Evolutionary conservation across 768 basidiomycete genomes (phyloP), one percentile per base, ranked within the genome.

Genomic region (Melanogaster broomeanus): DNA sequence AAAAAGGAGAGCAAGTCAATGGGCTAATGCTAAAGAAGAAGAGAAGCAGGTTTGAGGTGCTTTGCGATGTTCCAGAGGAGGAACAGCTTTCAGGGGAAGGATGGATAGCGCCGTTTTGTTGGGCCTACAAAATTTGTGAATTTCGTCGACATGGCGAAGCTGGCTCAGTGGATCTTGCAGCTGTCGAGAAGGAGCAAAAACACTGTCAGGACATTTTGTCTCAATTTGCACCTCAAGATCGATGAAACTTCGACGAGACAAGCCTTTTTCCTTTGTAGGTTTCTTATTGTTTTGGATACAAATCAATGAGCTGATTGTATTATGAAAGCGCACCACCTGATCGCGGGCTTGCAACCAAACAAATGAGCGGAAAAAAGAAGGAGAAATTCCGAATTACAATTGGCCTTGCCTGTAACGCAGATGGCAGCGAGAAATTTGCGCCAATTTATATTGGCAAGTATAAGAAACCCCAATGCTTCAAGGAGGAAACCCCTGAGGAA

Each of bases 371-470:
- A n/a, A n/a, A n/a, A n/a, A n/a, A n/a, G n/a, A n/a, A n/a, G n/a
- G n/a, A n/a, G 13, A 18, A 25, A 18, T 11, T 12, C n/a, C n/a
- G n/a, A n/a, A n/a, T n/a, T n/a, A n/a, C n/a, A n/a, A n/a, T n/a
- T n/a, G n/a, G n/a, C n/a, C n/a, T n/a, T n/a, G n/a, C n/a, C n/a
- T n/a, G n/a, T n/a, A n/a, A 51, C 24, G 43, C 50, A 30, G n/a
- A n/a, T n/a, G n/a, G n/a, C n/a, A n/a, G n/a, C n/a, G 70, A 74
- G 50, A 70, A 70, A 49, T 47, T 68, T 15, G 48, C 49, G 3
- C 45, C 53, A 3, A 49, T 76, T 19, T 67, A 60, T 52, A 77
- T 76, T 56, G 70, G 74, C 16, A 70, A 64, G 45, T 52, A 56
- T 3, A 60, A 60, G 35, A 55, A 61, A 28, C 74, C 74, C 8